Percentiles rank a stretch among this genome's conserved stretches.
phyloP scores from a whole-genome alignment of 345 rosid genomes.

The Theobroma cacao region DNA sequence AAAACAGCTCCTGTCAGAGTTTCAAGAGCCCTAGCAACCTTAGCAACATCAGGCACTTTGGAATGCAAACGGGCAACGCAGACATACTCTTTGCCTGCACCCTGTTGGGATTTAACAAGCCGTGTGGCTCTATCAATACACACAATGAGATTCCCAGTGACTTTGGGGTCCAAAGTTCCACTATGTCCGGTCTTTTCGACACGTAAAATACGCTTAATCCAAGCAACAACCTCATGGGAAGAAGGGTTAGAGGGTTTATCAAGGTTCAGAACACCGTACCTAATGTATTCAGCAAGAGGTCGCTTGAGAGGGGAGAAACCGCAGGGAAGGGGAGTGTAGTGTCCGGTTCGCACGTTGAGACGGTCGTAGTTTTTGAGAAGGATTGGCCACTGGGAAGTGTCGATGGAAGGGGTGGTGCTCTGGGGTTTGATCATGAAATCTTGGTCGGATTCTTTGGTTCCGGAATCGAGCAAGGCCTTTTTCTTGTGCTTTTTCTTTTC shows the following conservation, averaged over 20 bases:
- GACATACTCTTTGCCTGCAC: slow-evolving; percentile 93
- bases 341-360: slow-evolving; percentile 96
- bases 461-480: slow-evolving; percentile 17
- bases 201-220: slow-evolving; percentile 89
- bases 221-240: slow-evolving; percentile 96
- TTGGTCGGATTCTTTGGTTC: slow-evolving; percentile 18
- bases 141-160: slow-evolving; percentile 88
- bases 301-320: slow-evolving; percentile 95
- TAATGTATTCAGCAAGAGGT: slow-evolving; percentile 71
- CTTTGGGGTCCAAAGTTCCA: slow-evolving; percentile 95
- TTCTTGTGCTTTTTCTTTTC: slow-evolving; percentile 68
- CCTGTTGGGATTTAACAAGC: slow-evolving; percentile 92
- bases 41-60: slow-evolving; percentile 71
- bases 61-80: slow-evolving; percentile 82
- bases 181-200: slow-evolving; percentile 97
- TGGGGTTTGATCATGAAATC: slow-evolving; percentile 89
- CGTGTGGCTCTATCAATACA: slow-evolving; percentile 90
- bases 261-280: slow-evolving; percentile 82
- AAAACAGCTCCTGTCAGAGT: slow-evolving; percentile 87
- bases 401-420: slow-evolving; percentile 66
- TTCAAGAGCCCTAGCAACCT: slow-evolving; percentile 83
- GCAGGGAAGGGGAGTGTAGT: slow-evolving; percentile 82
- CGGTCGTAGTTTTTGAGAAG: slow-evolving; percentile 88
- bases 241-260: slow-evolving; percentile 97
- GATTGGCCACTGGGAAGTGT: slow-evolving; percentile 91